Evolutionary conservation across 2,329 filamentous ascomycete species (phyloP), one percentile per base, ranked within the genome.

Genomic region (Blumeria hordei): DNA sequence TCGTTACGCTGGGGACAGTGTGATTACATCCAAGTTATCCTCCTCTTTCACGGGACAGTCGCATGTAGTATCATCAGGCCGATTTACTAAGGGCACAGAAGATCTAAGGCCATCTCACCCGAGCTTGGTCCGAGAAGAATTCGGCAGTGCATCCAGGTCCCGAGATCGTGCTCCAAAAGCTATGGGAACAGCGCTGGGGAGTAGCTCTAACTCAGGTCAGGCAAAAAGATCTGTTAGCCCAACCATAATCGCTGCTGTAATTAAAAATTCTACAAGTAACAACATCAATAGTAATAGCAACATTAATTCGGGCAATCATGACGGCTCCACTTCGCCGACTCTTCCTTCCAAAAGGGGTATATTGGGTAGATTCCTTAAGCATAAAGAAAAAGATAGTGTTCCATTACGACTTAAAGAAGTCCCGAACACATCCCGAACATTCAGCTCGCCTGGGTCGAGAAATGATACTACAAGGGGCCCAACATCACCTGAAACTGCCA

Each of bases 161-260:
- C 78, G 75, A 65, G 80, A 81, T 57, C 73, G 73, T 43, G 61
- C 58, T 28, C 61, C 59, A 6, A 62, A 59, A 18, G 59, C 63
- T 14, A 64, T 65, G 61, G 61, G 61, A 32, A 60, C 59, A 8
- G 58, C 59, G 12, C 43, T 62, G 36, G 61, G 56, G 10, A 64
- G 62, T 55, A 57, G 59, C 12, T 64, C 63, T 6, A 64, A 59
- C 55, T 56, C 59, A 21, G 64, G 58, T 55, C 57, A 63, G n/a
- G 47, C 72, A 65, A 75, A 70, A 60, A 81, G 88, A 60, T 80
- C 85, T 11, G 77, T 84, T 58, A 94, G 88, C 67, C 87, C 88
- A 32, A 85, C 76, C 44, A 7, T 47, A 21, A 47, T 28, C 16
- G 33, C 44, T 28, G 11, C 18, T 12, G 76, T 76, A 61, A 6